Base-by-base conservation (phyloP, 2,329 filamentous ascomycete species). In the Sporothrix protearum region DNA sequence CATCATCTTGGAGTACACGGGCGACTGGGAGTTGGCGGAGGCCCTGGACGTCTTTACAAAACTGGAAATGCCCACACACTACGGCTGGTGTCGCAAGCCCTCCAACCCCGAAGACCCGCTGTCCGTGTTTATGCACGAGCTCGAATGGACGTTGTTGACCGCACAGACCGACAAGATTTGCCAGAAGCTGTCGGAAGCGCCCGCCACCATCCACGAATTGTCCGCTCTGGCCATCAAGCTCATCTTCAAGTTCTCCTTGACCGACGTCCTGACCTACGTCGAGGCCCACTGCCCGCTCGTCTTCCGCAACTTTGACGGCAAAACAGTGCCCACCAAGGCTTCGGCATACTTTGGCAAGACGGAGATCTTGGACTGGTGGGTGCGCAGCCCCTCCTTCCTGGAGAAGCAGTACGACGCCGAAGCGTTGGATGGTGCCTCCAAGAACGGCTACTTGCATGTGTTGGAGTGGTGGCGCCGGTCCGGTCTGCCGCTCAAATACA, bases 321-420 rank as follows among this genome's bases (percentile, higher is more conserved):
- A 92, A 57, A 91, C 94, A 59, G 86, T 97, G 2, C 93, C 94
- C 0, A 94, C 93, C 75, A 96, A 96, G 78, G 94, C 94, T 0
- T 97, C 93, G 1, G 90, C 91, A 1, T 92, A 94, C 74, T 97
- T 96, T 78, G 93, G 92, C 63, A 91, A 92, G 68, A 89, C 89
- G 0, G 92, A 94, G 73, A 92, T 98, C 42, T 84, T 98, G 9
- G 92, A 96, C 74, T 97, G 94, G 88, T 98, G 95, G 95, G 89
- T 90, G 68, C 91, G 91, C 42, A 94, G 92, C 16, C 89, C 90
- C 0, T 92, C 90, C 14, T 95, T 97, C 74, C 85, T 93, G 2
- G 92, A 92, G 73, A 94, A 95, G 78, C 92, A 96, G 55, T 97
- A 97, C 79, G 91, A 92, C 68, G 84, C 87, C 51, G 93, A 97